Conservation (phyloP, 1,284 basidiomycete species). For the Ganoderma resinaceum region DNA sequence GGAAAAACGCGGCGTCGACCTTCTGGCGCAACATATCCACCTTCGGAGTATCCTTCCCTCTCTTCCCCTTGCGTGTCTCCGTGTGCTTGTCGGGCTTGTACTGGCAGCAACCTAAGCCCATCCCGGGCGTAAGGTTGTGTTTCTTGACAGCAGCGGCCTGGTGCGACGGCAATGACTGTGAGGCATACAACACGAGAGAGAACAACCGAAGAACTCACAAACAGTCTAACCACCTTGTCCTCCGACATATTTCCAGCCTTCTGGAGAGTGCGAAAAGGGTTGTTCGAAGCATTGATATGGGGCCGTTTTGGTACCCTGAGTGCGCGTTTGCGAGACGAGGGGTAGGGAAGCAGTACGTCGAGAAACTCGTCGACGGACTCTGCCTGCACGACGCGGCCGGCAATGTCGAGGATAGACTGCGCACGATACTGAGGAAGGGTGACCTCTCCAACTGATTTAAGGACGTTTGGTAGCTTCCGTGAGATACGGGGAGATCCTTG, state of each 20-base stretch:
- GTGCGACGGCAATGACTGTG: background rate
- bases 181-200: background rate
- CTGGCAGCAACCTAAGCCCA: background rate
- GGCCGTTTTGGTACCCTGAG: background rate
- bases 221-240: slow-evolving; percentile 1
- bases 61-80: background rate
- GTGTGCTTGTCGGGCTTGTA: background rate
- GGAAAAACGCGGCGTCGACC: slow-evolving; percentile 12
- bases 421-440: slow-evolving; percentile 1
- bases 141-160: background rate
- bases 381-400: background rate
- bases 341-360: background rate
- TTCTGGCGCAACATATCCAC: slow-evolving; percentile 6
- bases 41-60: background rate
- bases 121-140: background rate
- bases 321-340: background rate
- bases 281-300: background rate
- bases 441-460: background rate
- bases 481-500: background rate
- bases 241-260: background rate
- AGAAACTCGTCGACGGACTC: background rate
- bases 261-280: background rate
- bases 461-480: background rate
- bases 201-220: background rate
- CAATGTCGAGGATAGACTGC: background rate